Base-by-base conservation (phyloP, 176 grass and related monocot species). In the Cymbopogon citratus region DNA sequence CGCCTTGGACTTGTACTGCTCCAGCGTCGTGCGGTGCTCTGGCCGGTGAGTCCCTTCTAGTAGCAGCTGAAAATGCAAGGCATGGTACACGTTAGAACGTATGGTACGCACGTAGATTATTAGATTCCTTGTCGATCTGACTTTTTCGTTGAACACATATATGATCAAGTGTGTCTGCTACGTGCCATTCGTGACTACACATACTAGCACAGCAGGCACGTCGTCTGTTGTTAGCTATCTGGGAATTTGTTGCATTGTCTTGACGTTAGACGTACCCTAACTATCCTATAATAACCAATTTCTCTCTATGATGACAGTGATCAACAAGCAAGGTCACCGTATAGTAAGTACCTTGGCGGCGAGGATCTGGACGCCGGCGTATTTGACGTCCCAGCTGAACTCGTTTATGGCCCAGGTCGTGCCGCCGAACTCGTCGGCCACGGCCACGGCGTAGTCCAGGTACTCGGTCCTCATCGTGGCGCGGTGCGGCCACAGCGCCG, bases 361-460 rank as follows among this genome's bases (percentile, higher is more conserved):
- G 21, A 86, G 80, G 80, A 92, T 83, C 48, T 92, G 90, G 35
- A 92, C 62, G n/a, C 90, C 86, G 6, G 86, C 83, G 43, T 82
- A 86, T 64, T 92, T 92, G 69, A 92, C 86, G 63, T 92, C 90
- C 90, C 90, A 92, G 80, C 86, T 86, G 79, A 92, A 92, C 86
- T 92, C 86, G 4, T n/a, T 61, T 52, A 92, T 80, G 68, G 79
- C 83, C 90, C 90, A 92, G 7, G 5, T 81, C 27, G 67, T 72
- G 45, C 90, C 90, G 5, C 90, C 86, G 44, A 92, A 77, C 21
- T 77, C 60, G 12, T 92, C 70, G 10, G 80, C 86, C 25, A 84
- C 89, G 15, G 23, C 76, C 8, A 81, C 75, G 1, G 56, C 86
- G 80, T 92, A 92, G 23, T 86, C 80, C 19, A 92, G 48, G 71